Evolutionary conservation across 192 early-diverging fungal species (phyloP), one percentile per base, ranked within the genome.

Genomic region (Coemansia sp.): DNA sequence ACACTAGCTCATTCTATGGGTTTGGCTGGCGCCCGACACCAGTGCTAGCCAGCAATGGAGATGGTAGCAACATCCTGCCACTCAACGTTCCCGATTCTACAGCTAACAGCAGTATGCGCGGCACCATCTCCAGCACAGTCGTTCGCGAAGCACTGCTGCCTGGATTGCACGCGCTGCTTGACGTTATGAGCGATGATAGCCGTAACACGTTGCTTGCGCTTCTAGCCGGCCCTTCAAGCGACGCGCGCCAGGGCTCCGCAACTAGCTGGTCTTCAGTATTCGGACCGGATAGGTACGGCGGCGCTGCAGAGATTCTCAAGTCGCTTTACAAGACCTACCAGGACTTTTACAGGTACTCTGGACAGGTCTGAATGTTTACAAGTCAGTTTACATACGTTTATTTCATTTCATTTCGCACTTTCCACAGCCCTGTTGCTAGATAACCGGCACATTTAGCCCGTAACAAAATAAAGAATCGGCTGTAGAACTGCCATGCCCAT

Each of bases 231-330:
- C 49, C 75, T 7, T 59, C 68, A 2, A 36, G 58, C 39, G 67
- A 64, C 35, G 8, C 26, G 44, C 46, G 41, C 46, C 61, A 43
- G 24, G 57, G 57, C 35, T 55, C 52, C 7, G 51, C 43, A 30
- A 66, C 55, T 41, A 62, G 53, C 59, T 68, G 73, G 66, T 48
- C 70, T 26, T 81, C 78, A 33, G 44, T 73, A 33, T 73, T 76
- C 60, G 74, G 73, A 20, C 76, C 76, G 21, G 66, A 58, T 10
- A 62, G 63, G 33, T 67, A 78, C 20, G 76, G 68, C 44, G 81
- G 81, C 11, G 81, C 81, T n/a, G 36, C 64, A 4, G 81, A 78
- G 36, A 64, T 83, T 8, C 76, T 83, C 45, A 77, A 78, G 55
- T 57, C 76, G 64, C 63, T 83, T 38, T 67, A 83, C 63, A 76